These are phyloP conservation scores for Sporothrix globosa DNA, from an alignment of 2,329 filamentous ascomycete species.

Conservation along the genomic window DNA sequence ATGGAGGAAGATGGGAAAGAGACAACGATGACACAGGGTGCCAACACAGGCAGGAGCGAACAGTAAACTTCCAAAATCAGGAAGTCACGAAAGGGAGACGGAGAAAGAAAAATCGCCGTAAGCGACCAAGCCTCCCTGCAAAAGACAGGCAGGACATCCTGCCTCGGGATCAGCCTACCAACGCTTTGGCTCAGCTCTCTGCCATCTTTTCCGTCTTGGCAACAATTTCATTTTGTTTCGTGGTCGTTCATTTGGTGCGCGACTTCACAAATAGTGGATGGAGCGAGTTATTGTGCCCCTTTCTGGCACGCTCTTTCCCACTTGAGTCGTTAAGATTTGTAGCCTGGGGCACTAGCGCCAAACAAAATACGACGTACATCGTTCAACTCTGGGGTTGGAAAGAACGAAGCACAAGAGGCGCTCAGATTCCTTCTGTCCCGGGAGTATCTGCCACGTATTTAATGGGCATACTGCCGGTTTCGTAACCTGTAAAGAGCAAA, in stretches of 20 bases:
- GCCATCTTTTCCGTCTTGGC: conserved; percentile 28
- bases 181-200: conserved; percentile 12
- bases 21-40: not conserved
- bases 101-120: not conserved
- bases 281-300: not conserved
- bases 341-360: conserved; percentile 3
- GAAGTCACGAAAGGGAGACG: conserved; percentile 1
- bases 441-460: no score
- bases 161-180: conserved; percentile 25
- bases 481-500: not conserved
- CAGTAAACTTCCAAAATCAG: conserved; percentile 13
- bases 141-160: not conserved
- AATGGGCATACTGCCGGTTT: not conserved
- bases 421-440: no score
- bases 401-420: no score
- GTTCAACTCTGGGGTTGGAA: no score
- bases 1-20: not conserved
- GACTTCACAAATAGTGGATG: conserved; percentile 18
- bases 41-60: not conserved
- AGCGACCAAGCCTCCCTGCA: not conserved
- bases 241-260: not conserved
- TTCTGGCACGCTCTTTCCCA: conserved; percentile 22
- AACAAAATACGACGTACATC: not conserved
- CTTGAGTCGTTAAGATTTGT: conserved; percentile 9
- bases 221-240: not conserved